A percentile compares a stretch with the other conserved stretches of the same genome.
These are phyloP conservation scores for Solanum lycopersicoides DNA, from an alignment of 257 asterid species.

Conservation along the genomic window DNA sequence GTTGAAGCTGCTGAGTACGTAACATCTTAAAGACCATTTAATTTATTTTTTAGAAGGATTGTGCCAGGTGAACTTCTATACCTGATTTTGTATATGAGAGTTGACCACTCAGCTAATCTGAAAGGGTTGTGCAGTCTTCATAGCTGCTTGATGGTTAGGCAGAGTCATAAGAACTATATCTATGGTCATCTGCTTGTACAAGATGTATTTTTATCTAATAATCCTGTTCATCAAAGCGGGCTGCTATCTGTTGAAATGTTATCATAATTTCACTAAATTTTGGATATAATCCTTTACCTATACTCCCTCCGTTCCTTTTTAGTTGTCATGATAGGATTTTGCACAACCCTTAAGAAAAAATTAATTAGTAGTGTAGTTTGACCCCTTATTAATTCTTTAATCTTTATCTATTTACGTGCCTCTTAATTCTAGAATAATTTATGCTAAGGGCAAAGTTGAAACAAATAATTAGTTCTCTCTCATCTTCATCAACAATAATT, in stretches of 20 bases:
- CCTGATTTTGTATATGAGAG: not conserved
- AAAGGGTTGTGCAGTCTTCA: not conserved
- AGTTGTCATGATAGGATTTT: not conserved
- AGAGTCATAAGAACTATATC: not conserved
- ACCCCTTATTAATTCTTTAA: not conserved
- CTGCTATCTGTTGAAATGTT: not conserved
- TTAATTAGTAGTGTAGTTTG: not conserved
- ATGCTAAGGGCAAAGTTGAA: not conserved
- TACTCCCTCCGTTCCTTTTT: not conserved
- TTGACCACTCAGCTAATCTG: not conserved
- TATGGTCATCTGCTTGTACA: not conserved
- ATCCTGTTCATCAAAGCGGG: not conserved
- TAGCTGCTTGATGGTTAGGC: not conserved
- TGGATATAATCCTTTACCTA: not conserved
- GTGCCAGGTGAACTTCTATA: not conserved
- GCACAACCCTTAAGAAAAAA: not conserved
- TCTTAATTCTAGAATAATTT: not conserved
- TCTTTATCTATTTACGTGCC: not conserved
- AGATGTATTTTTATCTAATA: not conserved
- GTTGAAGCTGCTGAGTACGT: not conserved
- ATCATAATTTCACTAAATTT: not conserved
- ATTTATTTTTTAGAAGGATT: not conserved
- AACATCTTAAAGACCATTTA: not conserved
- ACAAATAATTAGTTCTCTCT: not conserved
- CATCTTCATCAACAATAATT: not conserved